Evolutionary conservation across 257 asterid species (phyloP).

Genomic region (Forsythia viridissima): DNA sequence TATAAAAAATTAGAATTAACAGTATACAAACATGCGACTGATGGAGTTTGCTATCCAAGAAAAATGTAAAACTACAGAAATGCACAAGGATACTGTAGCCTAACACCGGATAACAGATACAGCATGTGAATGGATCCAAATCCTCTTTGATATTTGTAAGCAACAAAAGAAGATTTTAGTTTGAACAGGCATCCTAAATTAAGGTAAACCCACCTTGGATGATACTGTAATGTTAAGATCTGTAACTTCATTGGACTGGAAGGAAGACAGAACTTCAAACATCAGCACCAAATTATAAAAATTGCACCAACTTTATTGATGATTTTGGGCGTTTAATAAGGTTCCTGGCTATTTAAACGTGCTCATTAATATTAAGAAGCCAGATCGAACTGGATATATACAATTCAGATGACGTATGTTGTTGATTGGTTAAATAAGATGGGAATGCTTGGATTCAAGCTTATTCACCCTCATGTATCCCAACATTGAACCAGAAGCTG

Average conservation of each 20-base stretch:
- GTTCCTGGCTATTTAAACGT: background rate
- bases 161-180: background rate
- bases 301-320: background rate
- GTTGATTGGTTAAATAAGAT: constrained; percentile 4
- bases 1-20: background rate
- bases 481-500: background rate
- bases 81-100: constrained; percentile 14
- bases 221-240: background rate
- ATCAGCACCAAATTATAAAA: background rate
- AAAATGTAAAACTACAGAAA: background rate
- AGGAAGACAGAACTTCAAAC: background rate
- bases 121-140: background rate
- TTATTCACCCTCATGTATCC: background rate
- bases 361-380: background rate
- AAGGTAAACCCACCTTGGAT: background rate
- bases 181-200: background rate
- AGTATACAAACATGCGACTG: background rate
- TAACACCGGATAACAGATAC: background rate
- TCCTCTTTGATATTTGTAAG: background rate
- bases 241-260: background rate
- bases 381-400: background rate
- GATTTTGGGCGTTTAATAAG: background rate
- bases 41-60: background rate
- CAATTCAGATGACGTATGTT: background rate
- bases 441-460: constrained; percentile 6